These are phyloP conservation scores for Arctium lappa DNA, from an alignment of 129 eudicot species.

Conservation along the genomic window DNA sequence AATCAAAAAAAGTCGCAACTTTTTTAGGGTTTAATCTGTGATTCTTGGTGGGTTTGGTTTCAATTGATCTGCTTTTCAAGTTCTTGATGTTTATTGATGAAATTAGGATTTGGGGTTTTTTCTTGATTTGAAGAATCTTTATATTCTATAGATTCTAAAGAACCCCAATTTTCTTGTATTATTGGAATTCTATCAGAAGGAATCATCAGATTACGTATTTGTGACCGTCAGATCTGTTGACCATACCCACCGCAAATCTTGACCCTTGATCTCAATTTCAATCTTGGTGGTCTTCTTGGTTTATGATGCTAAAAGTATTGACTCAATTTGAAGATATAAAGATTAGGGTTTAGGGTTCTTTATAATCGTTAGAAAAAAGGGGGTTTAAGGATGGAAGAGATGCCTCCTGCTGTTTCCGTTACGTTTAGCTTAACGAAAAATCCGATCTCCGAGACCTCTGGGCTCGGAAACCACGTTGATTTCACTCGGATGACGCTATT, in stretches of 20 bases:
- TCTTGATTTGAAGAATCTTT: slow-evolving; percentile 20
- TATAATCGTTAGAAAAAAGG: neutral
- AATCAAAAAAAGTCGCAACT: slow-evolving; percentile 32
- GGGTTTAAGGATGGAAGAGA: slow-evolving; percentile 59
- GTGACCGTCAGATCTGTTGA: slow-evolving; percentile 38
- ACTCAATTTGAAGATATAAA: neutral
- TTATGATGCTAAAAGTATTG: slow-evolving; percentile 12
- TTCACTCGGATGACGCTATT: slow-evolving; percentile 51
- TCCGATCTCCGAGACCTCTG: slow-evolving; percentile 35
- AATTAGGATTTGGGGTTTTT: slow-evolving; percentile 26
- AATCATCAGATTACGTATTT: slow-evolving; percentile 33
- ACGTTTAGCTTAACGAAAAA: slow-evolving; percentile 48
- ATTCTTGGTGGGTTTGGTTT: slow-evolving; percentile 37
- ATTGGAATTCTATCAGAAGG: slow-evolving; percentile 18
- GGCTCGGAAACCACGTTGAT: slow-evolving; percentile 42
- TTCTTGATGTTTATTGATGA: slow-evolving; percentile 24
- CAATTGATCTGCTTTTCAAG: neutral
- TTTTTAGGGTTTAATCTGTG: slow-evolving; percentile 44
- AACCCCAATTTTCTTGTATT: slow-evolving; percentile 18
- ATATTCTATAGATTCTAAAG: slow-evolving; percentile 3
- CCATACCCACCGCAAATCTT: slow-evolving; percentile 1
- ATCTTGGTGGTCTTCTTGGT: slow-evolving; percentile 6
- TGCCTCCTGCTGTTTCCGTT: slow-evolving; percentile 62
- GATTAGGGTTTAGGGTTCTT: slow-evolving; percentile 2
- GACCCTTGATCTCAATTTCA: slow-evolving; percentile 2